Base-by-base conservation (phyloP, 2,329 filamentous ascomycete genomes). In the Apiospora hydei region DNA sequence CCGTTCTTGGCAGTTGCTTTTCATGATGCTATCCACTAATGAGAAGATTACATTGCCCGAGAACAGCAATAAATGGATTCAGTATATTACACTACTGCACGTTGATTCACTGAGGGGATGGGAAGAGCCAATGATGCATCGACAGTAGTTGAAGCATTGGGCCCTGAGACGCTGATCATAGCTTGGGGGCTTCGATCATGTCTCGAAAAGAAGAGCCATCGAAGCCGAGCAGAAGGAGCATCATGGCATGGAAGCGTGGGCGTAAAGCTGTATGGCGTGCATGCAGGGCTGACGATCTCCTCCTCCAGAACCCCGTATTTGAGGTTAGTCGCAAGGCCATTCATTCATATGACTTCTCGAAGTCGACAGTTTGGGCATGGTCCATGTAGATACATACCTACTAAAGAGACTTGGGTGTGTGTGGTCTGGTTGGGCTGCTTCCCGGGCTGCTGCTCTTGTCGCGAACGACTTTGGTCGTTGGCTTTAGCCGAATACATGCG, bases 101-200 rank as follows among this genome's bases (percentile, higher is more conserved):
- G 57, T n/a, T 64, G 57, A 64, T 41, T 64, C 34, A 64, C 34
- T 34, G 34, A 30, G 57, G 18, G 57, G 57, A 41, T 11, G 41
- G 53, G 34, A 64, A n/a, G 34, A n/a, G 57, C 57, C 57, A 64
- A 64, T 64, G 57, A 64, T n/a, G 57, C 10, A 34, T 10, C 30
- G 57, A n/a, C 6, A 21, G 18, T 41, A 64, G 18, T 41, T 38
- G 34, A 64, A 64, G 57, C 57, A 41, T 64, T 64, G 57, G 8
- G n/a, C 13, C 57, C 57, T 64, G 57, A 64, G 57, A 64, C 57
- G 57, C 57, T 64, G 57, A 64, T 64, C 57, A 64, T 41, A 64
- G 30, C 41, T 64, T 64, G 57, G 34, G 41, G 34, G 57, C 57
- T 64, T 64, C 57, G 57, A 21, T 38, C 57, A 10, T 64, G 57